Percentiles rank a stretch among this genome's conserved stretches.
phyloP scores from a whole-genome alignment of 768 basidiomycete genomes.

The Pisolithus sp. region DNA sequence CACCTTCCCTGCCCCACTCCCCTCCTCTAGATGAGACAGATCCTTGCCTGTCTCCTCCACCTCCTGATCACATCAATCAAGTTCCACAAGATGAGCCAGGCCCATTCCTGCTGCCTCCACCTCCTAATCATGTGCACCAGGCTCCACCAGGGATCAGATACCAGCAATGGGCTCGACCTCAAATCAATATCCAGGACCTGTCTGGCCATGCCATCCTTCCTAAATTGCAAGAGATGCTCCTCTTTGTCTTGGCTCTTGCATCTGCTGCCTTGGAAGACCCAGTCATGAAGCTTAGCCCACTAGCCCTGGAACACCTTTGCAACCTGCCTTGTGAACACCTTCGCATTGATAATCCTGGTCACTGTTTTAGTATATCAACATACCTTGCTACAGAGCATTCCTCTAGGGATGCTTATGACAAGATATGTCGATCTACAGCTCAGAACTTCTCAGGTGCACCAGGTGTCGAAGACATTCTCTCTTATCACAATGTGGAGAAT shows the following conservation, averaged over 20 bases:
- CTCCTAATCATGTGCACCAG: background rate
- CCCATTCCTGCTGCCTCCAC: background rate
- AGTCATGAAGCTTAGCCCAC: background rate
- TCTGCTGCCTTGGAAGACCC: background rate
- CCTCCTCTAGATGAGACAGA: no score
- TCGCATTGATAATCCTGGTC: background rate
- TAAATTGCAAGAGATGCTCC: background rate
- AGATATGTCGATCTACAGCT: background rate
- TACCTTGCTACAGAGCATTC: conserved; percentile 7
- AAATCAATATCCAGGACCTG: background rate
- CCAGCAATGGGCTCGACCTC: background rate
- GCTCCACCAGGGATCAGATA: background rate
- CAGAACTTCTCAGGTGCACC: no score
- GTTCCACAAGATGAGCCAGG: background rate
- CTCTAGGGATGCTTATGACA: conserved; percentile 3
- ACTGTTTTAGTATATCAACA: conserved; percentile 1
- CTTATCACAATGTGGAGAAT: no score
- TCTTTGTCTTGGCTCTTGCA: background rate
- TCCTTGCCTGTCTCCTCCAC: background rate
- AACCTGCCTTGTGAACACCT: conserved; percentile 1
- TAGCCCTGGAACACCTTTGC: no score
- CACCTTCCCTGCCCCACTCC: no score
- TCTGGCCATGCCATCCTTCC: background rate
- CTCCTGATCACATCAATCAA: background rate
- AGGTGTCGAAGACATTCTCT: no score